Base-by-base conservation (phyloP, 2,329 filamentous ascomycete species). In the Davidsoniella neocaledoniae region DNA sequence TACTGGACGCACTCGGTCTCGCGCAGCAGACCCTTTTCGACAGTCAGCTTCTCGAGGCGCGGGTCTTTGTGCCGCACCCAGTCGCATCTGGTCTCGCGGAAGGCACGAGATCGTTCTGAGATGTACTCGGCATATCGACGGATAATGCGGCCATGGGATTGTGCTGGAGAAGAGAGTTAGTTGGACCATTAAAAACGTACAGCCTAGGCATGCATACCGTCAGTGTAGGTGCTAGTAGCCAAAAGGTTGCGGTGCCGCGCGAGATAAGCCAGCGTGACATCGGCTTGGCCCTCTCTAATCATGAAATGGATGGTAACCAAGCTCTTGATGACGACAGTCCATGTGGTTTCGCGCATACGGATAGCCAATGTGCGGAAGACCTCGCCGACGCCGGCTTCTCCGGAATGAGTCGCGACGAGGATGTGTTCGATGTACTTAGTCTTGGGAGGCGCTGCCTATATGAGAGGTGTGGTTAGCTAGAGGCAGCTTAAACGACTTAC, bases 361-460 rank as follows among this genome's bases (percentile, higher is more conserved):
- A 86, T 79, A 62, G 93, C 87, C 49, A 98, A 71, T 40, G 87
- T 86, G 54, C 91, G 81, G 64, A 98, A 96, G 61, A 98, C 85
- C 68, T 98, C 91, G 53, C 82, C 90, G 53, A 98, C 86, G 57
- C 90, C 91, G 49, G 86, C 84, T 67, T 98, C 91, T 58, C 88
- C 91, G 19, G 87, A 83, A 67, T 95, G 86, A 37, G 91, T 98
- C 55, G 91, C 90, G 57, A 95, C 76, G 51, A 98, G 76, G 62
- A 98, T 95, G 63, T 95, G 87, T 66, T 98, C 91, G 70, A 98
- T 93, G 70, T 96, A 98, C 68, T 98, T 98, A 51, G 90, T 91
- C 70, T 98, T 98, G 47, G 91, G 91, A 55, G 91, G 86, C 57
- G 91, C 91, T 23, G 53, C 54, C 53, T 54, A 21, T 44, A 36